phyloP scores from a whole-genome alignment of 2,329 filamentous ascomycete species.

The Sporothrix pallida region DNA sequence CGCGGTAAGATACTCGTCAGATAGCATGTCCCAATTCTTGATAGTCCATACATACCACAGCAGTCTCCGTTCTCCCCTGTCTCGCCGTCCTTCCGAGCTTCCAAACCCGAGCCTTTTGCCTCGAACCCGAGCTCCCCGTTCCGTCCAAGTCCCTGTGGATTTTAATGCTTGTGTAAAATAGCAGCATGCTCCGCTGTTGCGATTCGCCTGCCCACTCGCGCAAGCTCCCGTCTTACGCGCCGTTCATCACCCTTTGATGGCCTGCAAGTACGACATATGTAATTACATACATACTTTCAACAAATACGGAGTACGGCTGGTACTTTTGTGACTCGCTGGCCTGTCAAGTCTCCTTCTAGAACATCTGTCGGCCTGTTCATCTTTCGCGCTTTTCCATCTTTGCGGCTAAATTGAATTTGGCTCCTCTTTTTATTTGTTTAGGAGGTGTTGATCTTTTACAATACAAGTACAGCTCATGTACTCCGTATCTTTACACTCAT shows the following conservation, averaged over 20 bases:
- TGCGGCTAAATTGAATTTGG: background rate
- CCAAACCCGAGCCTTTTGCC: background rate
- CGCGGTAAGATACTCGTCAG: too few relatives aligned
- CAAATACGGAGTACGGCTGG: too few relatives aligned
- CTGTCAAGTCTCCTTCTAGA: slow-evolving; percentile 7
- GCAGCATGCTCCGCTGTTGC: background rate
- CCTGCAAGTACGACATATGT: too few relatives aligned
- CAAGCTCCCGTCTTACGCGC: slow-evolving; percentile 21
- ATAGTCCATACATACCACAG: too few relatives aligned
- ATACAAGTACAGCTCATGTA: background rate
- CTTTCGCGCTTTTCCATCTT: slow-evolving; percentile 6
- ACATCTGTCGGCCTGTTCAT: background rate
- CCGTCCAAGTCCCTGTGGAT: too few relatives aligned
- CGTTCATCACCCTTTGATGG: slow-evolving; percentile 11
- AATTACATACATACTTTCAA: too few relatives aligned
- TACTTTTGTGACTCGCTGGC: background rate
- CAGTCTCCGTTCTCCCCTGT: too few relatives aligned
- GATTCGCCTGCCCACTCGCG: background rate
- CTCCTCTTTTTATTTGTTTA: background rate
- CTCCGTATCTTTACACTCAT: background rate
- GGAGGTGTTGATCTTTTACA: background rate
- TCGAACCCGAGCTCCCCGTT: background rate
- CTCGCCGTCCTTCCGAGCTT: background rate
- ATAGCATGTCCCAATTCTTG: too few relatives aligned
- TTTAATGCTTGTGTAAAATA: too few relatives aligned